These are phyloP conservation scores for Mollisia scopiformis DNA, from an alignment of 2,329 filamentous ascomycete species.

Conservation along the genomic window DNA sequence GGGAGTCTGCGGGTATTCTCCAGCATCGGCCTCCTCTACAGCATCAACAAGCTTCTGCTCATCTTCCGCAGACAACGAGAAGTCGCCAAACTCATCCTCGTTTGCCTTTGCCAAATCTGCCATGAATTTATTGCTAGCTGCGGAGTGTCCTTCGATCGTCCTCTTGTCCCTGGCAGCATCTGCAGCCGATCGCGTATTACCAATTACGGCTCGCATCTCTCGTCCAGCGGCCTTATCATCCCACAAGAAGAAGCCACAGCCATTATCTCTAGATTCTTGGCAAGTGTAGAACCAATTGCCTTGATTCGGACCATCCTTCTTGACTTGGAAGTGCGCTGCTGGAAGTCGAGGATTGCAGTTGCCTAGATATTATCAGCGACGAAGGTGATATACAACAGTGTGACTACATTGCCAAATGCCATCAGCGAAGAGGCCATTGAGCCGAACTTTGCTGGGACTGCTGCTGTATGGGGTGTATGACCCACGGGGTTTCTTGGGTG, in stretches of 20 bases:
- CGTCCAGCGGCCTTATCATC: conserved; percentile 52
- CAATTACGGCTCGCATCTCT: conserved; percentile 46
- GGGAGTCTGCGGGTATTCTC: conserved; percentile 29
- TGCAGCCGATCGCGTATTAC: conserved; percentile 46
- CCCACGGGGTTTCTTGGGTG: conserved; percentile 12
- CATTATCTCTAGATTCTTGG: conserved; percentile 45
- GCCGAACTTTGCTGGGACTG: conserved; percentile 21
- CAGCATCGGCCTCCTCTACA: conserved; percentile 10
- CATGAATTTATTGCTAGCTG: conserved; percentile 22
- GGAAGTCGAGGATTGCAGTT: conserved; percentile 54
- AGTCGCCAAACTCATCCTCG: conserved; percentile 34
- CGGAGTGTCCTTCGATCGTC: conserved; percentile 17
- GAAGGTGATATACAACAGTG: neutral
- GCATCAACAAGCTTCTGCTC: conserved; percentile 22
- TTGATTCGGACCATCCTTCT: conserved; percentile 52
- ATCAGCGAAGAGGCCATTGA: conserved; percentile 37
- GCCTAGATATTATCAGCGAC: conserved; percentile 37
- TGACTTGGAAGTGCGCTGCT: conserved; percentile 52
- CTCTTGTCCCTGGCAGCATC: conserved; percentile 21
- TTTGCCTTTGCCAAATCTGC: conserved; percentile 19
- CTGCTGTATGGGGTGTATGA: conserved; percentile 1
- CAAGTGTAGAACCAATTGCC: conserved; percentile 59
- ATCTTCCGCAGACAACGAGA: conserved; percentile 27
- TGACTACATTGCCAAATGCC: conserved; percentile 44
- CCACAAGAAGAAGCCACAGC: conserved; percentile 63